These are phyloP conservation scores for Clonostachys byssicola DNA, from an alignment of 2,329 filamentous ascomycete species.

Conservation along the genomic window DNA sequence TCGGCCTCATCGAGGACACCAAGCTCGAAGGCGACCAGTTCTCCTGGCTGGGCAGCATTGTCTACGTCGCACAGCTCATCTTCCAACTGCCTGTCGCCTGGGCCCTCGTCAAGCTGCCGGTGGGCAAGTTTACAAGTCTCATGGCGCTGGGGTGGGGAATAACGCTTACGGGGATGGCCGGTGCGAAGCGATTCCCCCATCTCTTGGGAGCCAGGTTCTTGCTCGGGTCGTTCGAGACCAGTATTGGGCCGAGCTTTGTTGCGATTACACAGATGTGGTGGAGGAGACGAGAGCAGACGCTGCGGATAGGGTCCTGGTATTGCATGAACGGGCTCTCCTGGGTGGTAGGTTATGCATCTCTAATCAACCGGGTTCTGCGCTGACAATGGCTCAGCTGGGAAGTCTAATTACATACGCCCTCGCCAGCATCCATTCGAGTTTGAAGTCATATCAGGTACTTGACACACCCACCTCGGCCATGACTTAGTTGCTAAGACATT, in stretches of 20 bases:
- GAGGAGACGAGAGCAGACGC: slow-evolving; percentile 52
- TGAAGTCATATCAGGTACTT: slow-evolving; percentile 41
- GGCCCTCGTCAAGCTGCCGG: slow-evolving; percentile 54
- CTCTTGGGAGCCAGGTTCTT: slow-evolving; percentile 50
- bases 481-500: neutral
- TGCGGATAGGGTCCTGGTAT: slow-evolving; percentile 54
- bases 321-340: slow-evolving; percentile 56
- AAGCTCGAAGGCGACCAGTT: slow-evolving; percentile 50
- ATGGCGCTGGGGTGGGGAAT: slow-evolving; percentile 52
- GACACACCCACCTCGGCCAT: neutral
- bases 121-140: slow-evolving; percentile 57
- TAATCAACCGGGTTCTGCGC: neutral
- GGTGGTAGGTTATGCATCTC: slow-evolving; percentile 27
- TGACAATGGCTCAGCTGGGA: slow-evolving; percentile 30
- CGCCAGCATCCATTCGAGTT: slow-evolving; percentile 45
- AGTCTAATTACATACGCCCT: slow-evolving; percentile 54
- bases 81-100: slow-evolving; percentile 53
- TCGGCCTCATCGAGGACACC: slow-evolving; percentile 56
- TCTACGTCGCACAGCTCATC: slow-evolving; percentile 56
- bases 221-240: slow-evolving; percentile 51
- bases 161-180: slow-evolving; percentile 45
- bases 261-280: slow-evolving; percentile 61
- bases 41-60: slow-evolving; percentile 58
- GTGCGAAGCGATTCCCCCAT: slow-evolving; percentile 40
- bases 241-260: slow-evolving; percentile 43